Conservation (phyloP, 176 grass and related monocot species). For the Poa annua region DNA sequence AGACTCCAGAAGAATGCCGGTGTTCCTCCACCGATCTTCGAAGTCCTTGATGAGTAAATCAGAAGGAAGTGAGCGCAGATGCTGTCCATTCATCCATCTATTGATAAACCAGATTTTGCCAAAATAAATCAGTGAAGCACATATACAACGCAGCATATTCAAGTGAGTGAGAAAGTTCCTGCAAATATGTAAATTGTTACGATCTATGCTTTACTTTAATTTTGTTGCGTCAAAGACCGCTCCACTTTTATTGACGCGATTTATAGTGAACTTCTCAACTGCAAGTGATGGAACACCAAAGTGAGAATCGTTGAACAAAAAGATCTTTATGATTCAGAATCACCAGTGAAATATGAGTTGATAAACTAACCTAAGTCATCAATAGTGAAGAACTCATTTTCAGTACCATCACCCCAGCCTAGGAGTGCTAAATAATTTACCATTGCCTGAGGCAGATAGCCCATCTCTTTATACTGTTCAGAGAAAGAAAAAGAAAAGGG, state of each 20-base stretch:
- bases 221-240: conserved; percentile 93
- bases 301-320: conserved; percentile 16
- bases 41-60: conserved; percentile 75
- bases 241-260: conserved; percentile 98
- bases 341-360: not conserved
- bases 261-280: conserved; percentile 93
- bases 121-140: not conserved
- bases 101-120: conserved; percentile 20
- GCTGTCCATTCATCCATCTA: conserved; percentile 98
- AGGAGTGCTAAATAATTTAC: conserved; percentile 93
- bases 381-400: conserved; percentile 97
- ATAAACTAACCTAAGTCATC: conserved; percentile 72
- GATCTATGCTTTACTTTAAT: conserved; percentile 65
- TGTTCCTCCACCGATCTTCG: conserved; percentile 77
- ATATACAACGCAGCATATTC: conserved; percentile 10
- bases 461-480: conserved; percentile 94
- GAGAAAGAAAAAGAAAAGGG: conserved; percentile 27
- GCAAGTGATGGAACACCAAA: conserved; percentile 13
- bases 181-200: not conserved
- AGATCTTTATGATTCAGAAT: not conserved
- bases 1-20: conserved; percentile 76
- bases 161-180: conserved; percentile 7
- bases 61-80: conserved; percentile 76
- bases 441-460: conserved; percentile 98
- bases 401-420: conserved; percentile 97